Percentiles rank a stretch among this genome's conserved stretches.
These are phyloP conservation scores for Capsicum pubescens DNA, from an alignment of 257 asterid genomes.

Conservation along the genomic window DNA sequence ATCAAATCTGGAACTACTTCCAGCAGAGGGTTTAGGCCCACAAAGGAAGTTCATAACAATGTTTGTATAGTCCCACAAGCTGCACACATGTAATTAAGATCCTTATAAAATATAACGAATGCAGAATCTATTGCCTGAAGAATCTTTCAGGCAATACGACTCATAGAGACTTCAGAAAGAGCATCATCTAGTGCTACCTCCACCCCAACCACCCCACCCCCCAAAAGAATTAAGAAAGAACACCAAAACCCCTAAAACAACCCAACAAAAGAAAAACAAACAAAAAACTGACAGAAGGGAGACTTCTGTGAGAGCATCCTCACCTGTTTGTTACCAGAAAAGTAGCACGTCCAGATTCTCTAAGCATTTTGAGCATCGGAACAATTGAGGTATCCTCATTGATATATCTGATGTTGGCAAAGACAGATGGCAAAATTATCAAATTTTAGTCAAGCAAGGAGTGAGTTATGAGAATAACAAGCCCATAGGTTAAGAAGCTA, in stretches of 20 bases:
- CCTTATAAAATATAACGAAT: constrained; percentile 27
- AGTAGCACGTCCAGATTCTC: constrained; percentile 92
- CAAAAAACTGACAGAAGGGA: neutral
- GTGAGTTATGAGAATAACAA: neutral
- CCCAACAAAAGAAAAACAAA: neutral
- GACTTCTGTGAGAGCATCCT: constrained; percentile 11
- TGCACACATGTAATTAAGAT: constrained; percentile 51
- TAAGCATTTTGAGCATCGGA: constrained; percentile 95
- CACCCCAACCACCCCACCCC: neutral
- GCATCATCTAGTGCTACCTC: neutral
- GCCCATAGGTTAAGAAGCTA: neutral
- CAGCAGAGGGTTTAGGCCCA: constrained; percentile 57
- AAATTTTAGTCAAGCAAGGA: neutral
- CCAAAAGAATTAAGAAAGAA: neutral
- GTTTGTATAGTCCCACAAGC: constrained; percentile 98
- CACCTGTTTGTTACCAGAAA: constrained; percentile 99
- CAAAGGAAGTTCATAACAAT: constrained; percentile 96
- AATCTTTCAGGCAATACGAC: neutral
- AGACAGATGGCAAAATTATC: neutral
- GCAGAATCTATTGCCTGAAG: neutral
- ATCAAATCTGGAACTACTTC: constrained; percentile 60
- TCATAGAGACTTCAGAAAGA: neutral
- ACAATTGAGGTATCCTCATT: constrained; percentile 75
- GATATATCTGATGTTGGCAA: constrained; percentile 61
- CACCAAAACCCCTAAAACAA: neutral